phyloP scores from a whole-genome alignment of 495 filamentous ascomycete species.

The Aspergillus biplanus region DNA sequence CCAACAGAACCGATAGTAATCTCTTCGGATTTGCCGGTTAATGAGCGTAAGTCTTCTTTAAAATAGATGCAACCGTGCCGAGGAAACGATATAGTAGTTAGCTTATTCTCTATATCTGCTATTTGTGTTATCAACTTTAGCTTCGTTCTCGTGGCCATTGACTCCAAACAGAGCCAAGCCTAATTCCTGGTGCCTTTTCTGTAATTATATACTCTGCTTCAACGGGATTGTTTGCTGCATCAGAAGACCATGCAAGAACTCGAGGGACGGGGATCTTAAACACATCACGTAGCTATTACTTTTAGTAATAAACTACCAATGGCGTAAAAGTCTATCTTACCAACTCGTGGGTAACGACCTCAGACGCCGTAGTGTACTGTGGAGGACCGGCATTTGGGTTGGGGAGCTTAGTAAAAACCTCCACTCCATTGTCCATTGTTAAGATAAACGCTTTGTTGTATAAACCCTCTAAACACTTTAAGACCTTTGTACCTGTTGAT shows the following conservation, averaged over 20 bases:
- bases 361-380: no score
- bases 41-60: conserved; percentile 38
- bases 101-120: conserved; percentile 42
- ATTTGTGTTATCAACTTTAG: conserved; percentile 37
- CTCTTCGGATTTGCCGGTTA: conserved; percentile 27
- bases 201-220: conserved; percentile 46
- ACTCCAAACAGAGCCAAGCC: conserved; percentile 40
- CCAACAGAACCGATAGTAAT: conserved; percentile 17
- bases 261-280: conserved; percentile 32
- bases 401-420: conserved; percentile 42
- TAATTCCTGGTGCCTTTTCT: conserved; percentile 41
- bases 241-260: conserved; percentile 37
- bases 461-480: conserved; percentile 39
- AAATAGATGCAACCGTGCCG: conserved; percentile 47
- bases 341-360: no score
- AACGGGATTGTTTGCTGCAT: conserved; percentile 31
- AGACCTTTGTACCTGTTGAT: conserved; percentile 34
- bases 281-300: conserved; percentile 36
- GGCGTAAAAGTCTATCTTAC: no score
- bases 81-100: conserved; percentile 37
- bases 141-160: conserved; percentile 36
- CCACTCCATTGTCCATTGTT: conserved; percentile 44
- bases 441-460: conserved; percentile 40
- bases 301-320: conserved; percentile 22
- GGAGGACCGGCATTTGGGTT: conserved; percentile 41